A percentile compares a stretch with the other conserved stretches of the same genome.
Conservation (phyloP, 345 rosid species). For the Moringa oleifera region DNA sequence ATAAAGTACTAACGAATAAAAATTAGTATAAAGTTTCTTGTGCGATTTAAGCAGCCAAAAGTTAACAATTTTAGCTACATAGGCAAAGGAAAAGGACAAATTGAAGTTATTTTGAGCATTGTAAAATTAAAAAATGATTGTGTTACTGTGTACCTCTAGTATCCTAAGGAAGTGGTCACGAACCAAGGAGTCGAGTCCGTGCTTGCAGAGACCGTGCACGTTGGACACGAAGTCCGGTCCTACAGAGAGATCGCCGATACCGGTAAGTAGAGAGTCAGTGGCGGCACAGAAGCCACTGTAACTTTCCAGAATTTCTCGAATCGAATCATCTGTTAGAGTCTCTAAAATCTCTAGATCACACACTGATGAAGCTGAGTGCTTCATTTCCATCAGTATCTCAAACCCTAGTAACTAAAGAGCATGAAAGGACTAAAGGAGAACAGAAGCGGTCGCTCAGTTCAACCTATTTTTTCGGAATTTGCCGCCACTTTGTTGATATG, state of each 20-base stretch:
- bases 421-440: too few relatives aligned
- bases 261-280: constrained; percentile 46
- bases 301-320: constrained; percentile 51
- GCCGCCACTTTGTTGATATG: not conserved
- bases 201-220: constrained; percentile 57
- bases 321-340: constrained; percentile 38
- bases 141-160: constrained; percentile 45
- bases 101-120: not conserved
- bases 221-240: constrained; percentile 42
- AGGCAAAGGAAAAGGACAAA: not conserved
- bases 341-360: constrained; percentile 47
- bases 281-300: constrained; percentile 57
- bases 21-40: too few relatives aligned
- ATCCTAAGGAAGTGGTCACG: constrained; percentile 65
- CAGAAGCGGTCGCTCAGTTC: not conserved
- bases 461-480: not conserved
- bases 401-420: constrained; percentile 6
- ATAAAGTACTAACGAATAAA: not conserved
- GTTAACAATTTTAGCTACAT: not conserved
- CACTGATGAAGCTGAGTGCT: constrained; percentile 30
- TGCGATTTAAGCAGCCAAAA: not conserved
- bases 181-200: constrained; percentile 68
- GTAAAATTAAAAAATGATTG: not conserved
- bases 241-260: constrained; percentile 34
- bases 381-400: constrained; percentile 26